Percentiles rank a stretch among this genome's conserved stretches.
These are phyloP conservation scores for Beauveria australis DNA, from an alignment of 2,329 filamentous ascomycete species.

Conservation along the genomic window DNA sequence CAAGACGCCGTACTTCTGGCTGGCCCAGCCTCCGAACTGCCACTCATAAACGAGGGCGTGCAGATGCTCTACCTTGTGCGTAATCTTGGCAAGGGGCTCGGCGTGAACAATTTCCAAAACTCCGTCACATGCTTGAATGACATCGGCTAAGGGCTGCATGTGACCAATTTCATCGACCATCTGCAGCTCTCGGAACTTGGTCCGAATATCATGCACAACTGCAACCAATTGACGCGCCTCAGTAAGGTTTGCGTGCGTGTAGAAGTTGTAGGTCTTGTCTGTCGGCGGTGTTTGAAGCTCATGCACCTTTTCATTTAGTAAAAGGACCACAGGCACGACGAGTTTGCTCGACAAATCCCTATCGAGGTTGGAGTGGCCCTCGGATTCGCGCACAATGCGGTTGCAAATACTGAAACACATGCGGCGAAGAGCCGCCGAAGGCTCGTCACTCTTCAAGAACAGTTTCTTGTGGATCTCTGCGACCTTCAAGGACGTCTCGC, in stretches of 20 bases:
- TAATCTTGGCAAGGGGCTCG: slow-evolving; percentile 77
- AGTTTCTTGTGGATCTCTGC: slow-evolving; percentile 51
- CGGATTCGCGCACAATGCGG: slow-evolving; percentile 23
- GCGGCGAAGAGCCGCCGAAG: slow-evolving; percentile 33
- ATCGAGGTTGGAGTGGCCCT: slow-evolving; percentile 21
- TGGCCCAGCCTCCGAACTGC: slow-evolving; percentile 81
- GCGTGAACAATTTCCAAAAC: slow-evolving; percentile 67
- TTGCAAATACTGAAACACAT: slow-evolving; percentile 37
- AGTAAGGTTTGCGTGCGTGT: slow-evolving; percentile 67
- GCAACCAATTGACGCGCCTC: slow-evolving; percentile 68
- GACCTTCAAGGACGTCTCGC: slow-evolving; percentile 51
- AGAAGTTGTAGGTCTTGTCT: slow-evolving; percentile 69
- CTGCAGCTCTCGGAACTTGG: slow-evolving; percentile 65
- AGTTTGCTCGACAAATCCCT: slow-evolving; percentile 42
- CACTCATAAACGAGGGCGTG: slow-evolving; percentile 84
- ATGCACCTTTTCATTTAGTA: slow-evolving; percentile 53
- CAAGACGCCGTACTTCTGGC: slow-evolving; percentile 63
- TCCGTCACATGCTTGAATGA: slow-evolving; percentile 65
- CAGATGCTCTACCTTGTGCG: slow-evolving; percentile 81
- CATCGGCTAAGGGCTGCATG: slow-evolving; percentile 71
- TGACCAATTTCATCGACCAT: slow-evolving; percentile 56
- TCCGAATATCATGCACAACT: slow-evolving; percentile 60
- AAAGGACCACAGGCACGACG: slow-evolving; percentile 57
- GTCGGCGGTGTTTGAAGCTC: slow-evolving; percentile 27
- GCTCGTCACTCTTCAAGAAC: slow-evolving; percentile 35